Evolutionary conservation across 2,329 filamentous ascomycete genomes (phyloP).

Genomic region (Stagonosporopsis rhizophila): DNA sequence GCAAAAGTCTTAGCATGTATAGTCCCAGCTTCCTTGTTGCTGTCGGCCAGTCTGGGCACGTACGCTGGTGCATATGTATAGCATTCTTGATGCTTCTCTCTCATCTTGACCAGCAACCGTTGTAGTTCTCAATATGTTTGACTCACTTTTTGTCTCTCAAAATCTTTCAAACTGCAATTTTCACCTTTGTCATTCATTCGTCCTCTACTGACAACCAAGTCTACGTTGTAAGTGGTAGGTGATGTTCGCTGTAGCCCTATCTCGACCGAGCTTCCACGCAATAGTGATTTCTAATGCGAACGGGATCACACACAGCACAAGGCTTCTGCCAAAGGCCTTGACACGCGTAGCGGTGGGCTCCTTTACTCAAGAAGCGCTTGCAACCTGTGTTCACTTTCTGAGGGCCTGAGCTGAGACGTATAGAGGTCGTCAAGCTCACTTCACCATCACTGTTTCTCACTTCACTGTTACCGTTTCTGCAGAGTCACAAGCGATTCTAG

Average conservation of each 20-base stretch:
- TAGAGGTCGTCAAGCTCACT: not conserved
- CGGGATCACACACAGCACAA: not conserved
- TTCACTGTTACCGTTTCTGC: constrained; percentile 2
- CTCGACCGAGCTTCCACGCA: not conserved
- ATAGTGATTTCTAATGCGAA: not conserved
- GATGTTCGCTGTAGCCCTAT: not conserved
- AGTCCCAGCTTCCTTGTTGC: not conserved
- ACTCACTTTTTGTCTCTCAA: not conserved
- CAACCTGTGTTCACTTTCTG: not conserved
- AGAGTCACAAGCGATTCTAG: not conserved
- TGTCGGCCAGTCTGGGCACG: not conserved
- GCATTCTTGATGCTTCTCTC: not conserved
- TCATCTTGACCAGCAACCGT: not conserved
- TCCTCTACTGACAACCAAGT: not conserved
- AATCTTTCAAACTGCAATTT: not conserved
- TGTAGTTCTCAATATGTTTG: not conserved
- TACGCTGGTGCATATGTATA: not conserved
- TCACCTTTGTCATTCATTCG: not conserved
- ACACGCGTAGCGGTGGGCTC: not conserved
- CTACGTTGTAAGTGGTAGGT: not conserved
- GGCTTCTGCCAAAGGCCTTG: not conserved
- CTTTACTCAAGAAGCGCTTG: not conserved
- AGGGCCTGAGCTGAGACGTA: not conserved
- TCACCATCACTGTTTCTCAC: constrained; percentile 11
- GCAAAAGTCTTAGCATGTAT: not conserved